Evolutionary conservation across 208 protist genomes (phyloP), one percentile per base, ranked within the genome.

Genomic region (Blechomonas ayalai): DNA sequence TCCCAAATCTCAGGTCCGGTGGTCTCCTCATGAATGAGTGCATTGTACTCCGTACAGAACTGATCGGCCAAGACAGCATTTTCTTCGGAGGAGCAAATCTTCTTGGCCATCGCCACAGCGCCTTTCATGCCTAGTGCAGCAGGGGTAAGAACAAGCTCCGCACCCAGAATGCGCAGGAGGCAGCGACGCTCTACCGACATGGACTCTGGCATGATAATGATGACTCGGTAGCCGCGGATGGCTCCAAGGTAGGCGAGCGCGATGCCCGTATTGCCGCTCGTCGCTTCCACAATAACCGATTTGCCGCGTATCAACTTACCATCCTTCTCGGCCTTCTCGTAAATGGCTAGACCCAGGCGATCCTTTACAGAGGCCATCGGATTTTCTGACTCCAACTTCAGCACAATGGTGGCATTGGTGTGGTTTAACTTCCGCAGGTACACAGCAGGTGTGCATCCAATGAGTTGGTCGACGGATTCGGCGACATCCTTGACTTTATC

Each of bases 201-300:
- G 47, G 77, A 86, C 55, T 92, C 85, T 5, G 85, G 89, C 89
- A 95, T 95, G 12, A 71, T 81, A 39, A 95, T 81, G 52, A 92
- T 91, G 15, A 90, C 78, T 47, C 83, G 71, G 60, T 95, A 95
- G 22, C 89, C 89, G 19, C 64, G 67, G 29, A 73, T 48, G 5
- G 78, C 79, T 22, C 79, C 89, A 48, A 94, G 61, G 45, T 87
- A 74, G 13, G 89, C 82, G 19, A 95, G 62, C 3, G 67, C 71
- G 35, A 95, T 82, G 28, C 89, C 89, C 20, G 89, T 95, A 65
- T 95, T 95, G 38, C 89, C 89, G 62, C 74, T 88, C 13, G 85
- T 92, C 15, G 85, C 69, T 59, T 95, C 89, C 32, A 95, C 81
- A 29, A 95, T 76, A 3, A 88, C 67, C 18, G 70, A 82, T 55